These are phyloP conservation scores for Prunus fruticosa DNA, from an alignment of 306 rosid genomes.

Conservation along the genomic window DNA sequence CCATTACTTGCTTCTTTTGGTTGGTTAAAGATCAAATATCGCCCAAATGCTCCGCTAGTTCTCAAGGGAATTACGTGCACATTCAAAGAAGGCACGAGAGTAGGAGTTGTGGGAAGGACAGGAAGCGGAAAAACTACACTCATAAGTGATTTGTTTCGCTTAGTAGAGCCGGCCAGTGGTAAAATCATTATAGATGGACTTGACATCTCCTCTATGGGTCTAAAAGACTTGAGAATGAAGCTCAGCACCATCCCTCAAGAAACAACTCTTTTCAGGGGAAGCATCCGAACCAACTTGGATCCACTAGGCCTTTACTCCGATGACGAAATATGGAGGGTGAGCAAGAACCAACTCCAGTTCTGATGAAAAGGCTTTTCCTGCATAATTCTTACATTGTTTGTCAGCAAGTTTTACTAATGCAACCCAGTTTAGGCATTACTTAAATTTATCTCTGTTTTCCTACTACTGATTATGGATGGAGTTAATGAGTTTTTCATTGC, in stretches of 20 bases:
- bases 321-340: constrained; percentile 77
- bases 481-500: constrained; percentile 5
- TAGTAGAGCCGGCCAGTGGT: constrained; percentile 71
- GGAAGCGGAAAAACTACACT: constrained; percentile 84
- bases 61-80: constrained; percentile 74
- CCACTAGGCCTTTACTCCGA: constrained; percentile 73
- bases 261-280: constrained; percentile 80
- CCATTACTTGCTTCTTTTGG: neutral
- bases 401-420: neutral
- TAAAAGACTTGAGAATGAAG: constrained; percentile 68
- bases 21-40: constrained; percentile 56
- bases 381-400: neutral
- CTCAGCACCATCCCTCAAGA: constrained; percentile 87
- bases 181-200: constrained; percentile 55
- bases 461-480: neutral
- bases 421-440: neutral
- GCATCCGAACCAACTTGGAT: constrained; percentile 73
- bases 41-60: constrained; percentile 58
- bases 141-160: constrained; percentile 74
- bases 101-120: constrained; percentile 86
- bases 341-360: neutral
- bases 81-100: constrained; percentile 58
- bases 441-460: neutral
- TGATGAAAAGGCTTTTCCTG: neutral
- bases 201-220: constrained; percentile 63